Base-by-base conservation (phyloP, 1,284 basidiomycete species). In the Cutaneotrichosporon spelunceum region DNA sequence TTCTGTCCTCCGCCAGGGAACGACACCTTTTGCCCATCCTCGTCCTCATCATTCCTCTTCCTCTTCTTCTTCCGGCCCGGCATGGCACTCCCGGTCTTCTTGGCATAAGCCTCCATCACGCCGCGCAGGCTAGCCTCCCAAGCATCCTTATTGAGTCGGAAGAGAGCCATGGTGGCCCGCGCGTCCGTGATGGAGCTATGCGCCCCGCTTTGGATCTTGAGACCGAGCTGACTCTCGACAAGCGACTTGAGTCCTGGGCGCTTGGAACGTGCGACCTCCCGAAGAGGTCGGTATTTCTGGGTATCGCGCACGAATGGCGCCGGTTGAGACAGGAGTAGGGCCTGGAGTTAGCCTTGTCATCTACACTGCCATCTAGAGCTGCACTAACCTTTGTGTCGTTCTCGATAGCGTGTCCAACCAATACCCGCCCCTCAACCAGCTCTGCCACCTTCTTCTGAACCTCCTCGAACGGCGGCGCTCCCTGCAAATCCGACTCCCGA, bases 151-250 rank as follows among this genome's bases (percentile, higher is more conserved):
- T 95, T 85, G n/a, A 95, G 76, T 8, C 93, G 84, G 78, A 91
- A 99, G 26, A 98, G 81, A 0, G 92, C 94, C 93, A 99, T 98
- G 0, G 95, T 93, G 0, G 94, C 93, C 53, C 93, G 84, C 2
- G 95, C 94, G 74, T 99, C 94, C 26, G 87, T 91, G 8, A 95
- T 86, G 75, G 91, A 93, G 48, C 84, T 89, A 75, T 96, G 93
- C 68, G 93, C 88, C 4, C 91, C 91, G 10, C 81, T 80, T 76
- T 99, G 95, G 59, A 99, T 98, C 27, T 86, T 83, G 3, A 95
- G 76, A 0, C 85, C 90, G 0, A 99, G 79, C 66, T 94, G 89
- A 66, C 93, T 84, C 72, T 87, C 85, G 7, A 90, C 87, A 5
- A 99, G 85, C 69, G 88, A 87, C 53, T 91, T 86, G 52, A 99